Evolutionary conservation across 805 yeast genomes (phyloP), one percentile per base, ranked within the genome.

Genomic region (Scheffersomyces lignosus): DNA sequence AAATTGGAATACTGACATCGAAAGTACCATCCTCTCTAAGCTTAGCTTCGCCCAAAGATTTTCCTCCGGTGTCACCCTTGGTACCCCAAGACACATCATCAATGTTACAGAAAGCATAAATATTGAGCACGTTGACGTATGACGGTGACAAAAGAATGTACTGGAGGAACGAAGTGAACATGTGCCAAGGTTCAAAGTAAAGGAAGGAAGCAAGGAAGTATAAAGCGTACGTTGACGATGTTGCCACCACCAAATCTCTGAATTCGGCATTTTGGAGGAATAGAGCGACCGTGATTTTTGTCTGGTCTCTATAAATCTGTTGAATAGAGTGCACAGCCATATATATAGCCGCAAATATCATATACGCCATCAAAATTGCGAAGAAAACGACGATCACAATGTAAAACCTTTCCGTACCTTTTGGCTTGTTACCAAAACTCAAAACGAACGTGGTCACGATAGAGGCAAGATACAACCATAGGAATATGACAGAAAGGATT

Each of bases 81-180:
- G 86, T 80, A 40, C 86, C 86, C 86, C 86, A 80, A 2, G 86
- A 80, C 32, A 80, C 76, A 59, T 80, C 86, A 53, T 80, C 85
- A 64, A 81, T 78, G 58, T 80, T 80, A 64, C 84, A 80, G 55
- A 81, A 80, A 1, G 86, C 83, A 56, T 78, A 80, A 33, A 80
- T 81, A 52, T 78, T 80, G 51, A 81, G 62, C 27, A 81, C 77
- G 44, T 75, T 75, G 43, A 73, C 65, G 51, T 73, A 75, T n/a
- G 75, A 64, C 4, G 80, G 79, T 18, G 76, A 71, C 33, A 75
- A 59, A 51, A 75, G 64, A 43, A 74, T 64, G 49, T 75, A 75
- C 51, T 75, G 80, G 9, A 59, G 40, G 52, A 78, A 75, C 24
- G 80, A 73, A 16, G 79, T 75, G 48, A 78, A 62, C 70, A 77